These are phyloP conservation scores for Xylariaceae sp. DNA, from an alignment of 2,329 filamentous ascomycete species.

Conservation along the genomic window DNA sequence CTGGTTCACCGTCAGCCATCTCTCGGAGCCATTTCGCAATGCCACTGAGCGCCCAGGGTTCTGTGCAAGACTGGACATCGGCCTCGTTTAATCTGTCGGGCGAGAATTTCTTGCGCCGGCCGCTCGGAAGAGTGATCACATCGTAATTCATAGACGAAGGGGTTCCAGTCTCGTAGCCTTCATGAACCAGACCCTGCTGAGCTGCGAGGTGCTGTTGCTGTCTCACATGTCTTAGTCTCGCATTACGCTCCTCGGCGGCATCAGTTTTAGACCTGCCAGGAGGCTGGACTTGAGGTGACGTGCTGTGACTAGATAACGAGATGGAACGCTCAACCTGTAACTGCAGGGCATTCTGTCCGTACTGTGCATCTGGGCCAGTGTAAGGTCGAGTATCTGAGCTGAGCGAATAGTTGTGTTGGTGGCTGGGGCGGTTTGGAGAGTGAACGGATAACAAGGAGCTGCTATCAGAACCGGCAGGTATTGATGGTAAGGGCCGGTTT, in stretches of 20 bases:
- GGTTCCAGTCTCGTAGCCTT: constrained; percentile 54
- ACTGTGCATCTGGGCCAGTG: constrained; percentile 49
- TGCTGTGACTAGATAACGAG: constrained; percentile 78
- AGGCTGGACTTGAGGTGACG: constrained; percentile 71
- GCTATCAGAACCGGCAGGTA: constrained; percentile 61
- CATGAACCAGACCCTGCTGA: constrained; percentile 49
- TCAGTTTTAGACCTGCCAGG: constrained; percentile 94
- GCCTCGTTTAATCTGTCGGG: constrained; percentile 75
- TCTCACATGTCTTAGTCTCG: constrained; percentile 43
- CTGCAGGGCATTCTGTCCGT: constrained; percentile 40
- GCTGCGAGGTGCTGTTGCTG: constrained; percentile 50
- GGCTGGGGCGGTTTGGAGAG: constrained; percentile 42
- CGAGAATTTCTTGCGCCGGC: constrained; percentile 77
- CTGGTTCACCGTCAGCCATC: constrained; percentile 86
- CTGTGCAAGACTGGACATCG: constrained; percentile 79
- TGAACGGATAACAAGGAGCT: constrained; percentile 48
- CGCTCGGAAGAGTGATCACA: constrained; percentile 75
- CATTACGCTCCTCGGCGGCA: constrained; percentile 67
- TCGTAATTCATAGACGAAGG: constrained; percentile 65
- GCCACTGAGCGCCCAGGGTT: constrained; percentile 92
- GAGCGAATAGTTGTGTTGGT: constrained; percentile 47
- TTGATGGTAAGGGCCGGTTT: constrained; percentile 58
- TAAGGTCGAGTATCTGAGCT: constrained; percentile 44
- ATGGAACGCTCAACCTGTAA: constrained; percentile 65
- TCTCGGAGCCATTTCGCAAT: constrained; percentile 82